A percentile compares a stretch with the other conserved stretches of the same genome.
Conservation (phyloP, 1,284 basidiomycete species). For the Fomes fomentarius region DNA sequence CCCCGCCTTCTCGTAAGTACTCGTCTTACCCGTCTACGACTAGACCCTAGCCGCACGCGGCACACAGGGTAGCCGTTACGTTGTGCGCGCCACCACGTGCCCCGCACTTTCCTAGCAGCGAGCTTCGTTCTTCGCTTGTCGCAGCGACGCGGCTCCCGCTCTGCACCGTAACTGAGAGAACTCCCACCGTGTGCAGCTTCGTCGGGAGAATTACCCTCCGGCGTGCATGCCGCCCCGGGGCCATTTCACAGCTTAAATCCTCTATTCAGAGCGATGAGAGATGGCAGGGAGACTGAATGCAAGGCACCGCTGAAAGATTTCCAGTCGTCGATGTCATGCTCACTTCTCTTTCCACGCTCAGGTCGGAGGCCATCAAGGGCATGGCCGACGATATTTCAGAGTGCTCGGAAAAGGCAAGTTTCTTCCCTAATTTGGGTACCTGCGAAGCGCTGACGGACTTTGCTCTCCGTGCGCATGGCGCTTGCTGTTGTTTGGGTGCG, state of each 20-base stretch:
- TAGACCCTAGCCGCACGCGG: neutral
- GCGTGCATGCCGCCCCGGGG: too few species aligned
- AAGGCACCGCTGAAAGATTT: neutral
- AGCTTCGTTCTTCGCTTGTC: neutral
- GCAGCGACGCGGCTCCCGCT: too few species aligned
- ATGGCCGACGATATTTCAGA: constrained; percentile 32
- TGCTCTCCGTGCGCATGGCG: neutral
- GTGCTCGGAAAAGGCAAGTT: constrained; percentile 31
- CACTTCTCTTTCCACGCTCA: constrained; percentile 18
- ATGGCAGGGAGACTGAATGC: neutral
- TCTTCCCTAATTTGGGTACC: constrained; percentile 6
- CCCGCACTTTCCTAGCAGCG: neutral
- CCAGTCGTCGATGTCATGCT: constrained; percentile 6
- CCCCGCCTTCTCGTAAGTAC: constrained; percentile 37
- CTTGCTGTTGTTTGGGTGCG: neutral
- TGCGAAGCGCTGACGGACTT: neutral
- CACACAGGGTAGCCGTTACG: neutral
- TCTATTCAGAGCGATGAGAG: constrained; percentile 1
- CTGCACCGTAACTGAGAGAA: too few species aligned
- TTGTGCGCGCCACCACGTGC: neutral
- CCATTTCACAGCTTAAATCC: too few species aligned
- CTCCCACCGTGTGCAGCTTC: too few species aligned
- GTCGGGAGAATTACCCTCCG: too few species aligned
- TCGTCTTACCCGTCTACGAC: constrained; percentile 2
- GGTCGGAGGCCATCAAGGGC: constrained; percentile 30